A percentile compares a stretch with the other conserved stretches of the same genome.
Evolutionary conservation across 345 rosid species (phyloP).

Genomic region (Euphorbia peplus): DNA sequence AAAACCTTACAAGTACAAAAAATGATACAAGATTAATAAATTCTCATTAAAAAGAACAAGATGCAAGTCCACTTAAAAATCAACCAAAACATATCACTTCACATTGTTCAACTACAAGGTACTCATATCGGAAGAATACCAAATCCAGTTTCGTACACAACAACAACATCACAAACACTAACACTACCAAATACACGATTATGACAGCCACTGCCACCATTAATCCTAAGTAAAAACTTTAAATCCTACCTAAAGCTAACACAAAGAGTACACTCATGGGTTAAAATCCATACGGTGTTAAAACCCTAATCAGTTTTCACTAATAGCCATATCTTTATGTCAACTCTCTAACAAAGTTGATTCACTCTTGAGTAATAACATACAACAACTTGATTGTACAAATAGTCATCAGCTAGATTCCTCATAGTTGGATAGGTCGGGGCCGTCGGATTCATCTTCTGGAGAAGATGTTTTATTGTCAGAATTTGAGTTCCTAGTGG

Average conservation of each 20-base stretch:
- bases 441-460: constrained; percentile 50
- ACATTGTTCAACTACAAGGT: constrained; percentile 20
- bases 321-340: constrained; percentile 20
- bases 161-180: constrained; percentile 19
- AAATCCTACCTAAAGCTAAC: constrained; percentile 33
- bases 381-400: constrained; percentile 11
- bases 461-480: constrained; percentile 41
- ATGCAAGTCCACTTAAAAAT: too few species aligned
- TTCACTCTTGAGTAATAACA: constrained; percentile 19
- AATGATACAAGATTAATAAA: too few species aligned
- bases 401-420: constrained; percentile 42
- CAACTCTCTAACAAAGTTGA: constrained; percentile 14
- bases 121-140: constrained; percentile 25
- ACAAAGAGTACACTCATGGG: constrained; percentile 21
- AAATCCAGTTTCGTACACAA: constrained; percentile 24
- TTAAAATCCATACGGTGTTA: constrained; percentile 18
- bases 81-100: constrained; percentile 14
- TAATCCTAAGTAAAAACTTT: constrained; percentile 24
- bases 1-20: too few species aligned
- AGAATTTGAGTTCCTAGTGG: constrained; percentile 33
- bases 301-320: constrained; percentile 22
- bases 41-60: too few species aligned
- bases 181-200: constrained; percentile 22
- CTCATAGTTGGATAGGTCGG: constrained; percentile 49
- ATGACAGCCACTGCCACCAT: constrained; percentile 14